Evolutionary conservation across 2,329 filamentous ascomycete species (phyloP).

Genomic region (Fusarium armeniacum): DNA sequence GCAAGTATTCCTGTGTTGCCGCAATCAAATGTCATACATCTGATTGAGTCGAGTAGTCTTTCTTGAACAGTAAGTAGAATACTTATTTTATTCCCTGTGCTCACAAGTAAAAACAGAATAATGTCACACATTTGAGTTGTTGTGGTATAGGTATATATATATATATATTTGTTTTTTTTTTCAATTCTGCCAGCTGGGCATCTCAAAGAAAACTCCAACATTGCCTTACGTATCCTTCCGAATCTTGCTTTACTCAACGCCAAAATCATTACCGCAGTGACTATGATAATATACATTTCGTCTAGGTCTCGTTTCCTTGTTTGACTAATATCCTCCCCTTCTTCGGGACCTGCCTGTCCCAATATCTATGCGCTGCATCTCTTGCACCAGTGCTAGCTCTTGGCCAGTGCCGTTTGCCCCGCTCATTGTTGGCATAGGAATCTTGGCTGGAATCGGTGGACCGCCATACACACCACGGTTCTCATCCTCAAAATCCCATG

Average conservation of each 20-base stretch:
- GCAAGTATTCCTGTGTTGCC: neutral
- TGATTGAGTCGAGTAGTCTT: neutral
- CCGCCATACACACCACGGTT: constrained; percentile 62
- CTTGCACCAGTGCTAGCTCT: constrained; percentile 74
- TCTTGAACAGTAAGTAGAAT: neutral
- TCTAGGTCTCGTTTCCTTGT: constrained; percentile 39
- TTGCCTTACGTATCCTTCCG: constrained; percentile 19
- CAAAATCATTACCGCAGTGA: constrained; percentile 33
- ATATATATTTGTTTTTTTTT: constrained; percentile 9
- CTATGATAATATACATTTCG: constrained; percentile 46
- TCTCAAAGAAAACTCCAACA: constrained; percentile 31
- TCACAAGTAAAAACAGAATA: neutral
- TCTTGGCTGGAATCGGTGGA: constrained; percentile 78
- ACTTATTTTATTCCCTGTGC: neutral
- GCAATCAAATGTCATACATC: neutral
- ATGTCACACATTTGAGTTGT: neutral
- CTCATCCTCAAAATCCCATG: constrained; percentile 68
- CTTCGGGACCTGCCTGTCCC: constrained; percentile 71
- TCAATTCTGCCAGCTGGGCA: constrained; percentile 3
- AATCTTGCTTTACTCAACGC: constrained; percentile 34
- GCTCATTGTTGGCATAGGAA: constrained; percentile 71
- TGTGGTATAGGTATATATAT: constrained; percentile 17
- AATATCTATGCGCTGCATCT: constrained; percentile 77
- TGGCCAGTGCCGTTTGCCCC: constrained; percentile 60
- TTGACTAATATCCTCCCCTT: constrained; percentile 59